A percentile compares a stretch with the other conserved stretches of the same genome.
These are phyloP conservation scores for Thuja plicata DNA, from an alignment of 83 land plant genomes.

Conservation along the genomic window DNA sequence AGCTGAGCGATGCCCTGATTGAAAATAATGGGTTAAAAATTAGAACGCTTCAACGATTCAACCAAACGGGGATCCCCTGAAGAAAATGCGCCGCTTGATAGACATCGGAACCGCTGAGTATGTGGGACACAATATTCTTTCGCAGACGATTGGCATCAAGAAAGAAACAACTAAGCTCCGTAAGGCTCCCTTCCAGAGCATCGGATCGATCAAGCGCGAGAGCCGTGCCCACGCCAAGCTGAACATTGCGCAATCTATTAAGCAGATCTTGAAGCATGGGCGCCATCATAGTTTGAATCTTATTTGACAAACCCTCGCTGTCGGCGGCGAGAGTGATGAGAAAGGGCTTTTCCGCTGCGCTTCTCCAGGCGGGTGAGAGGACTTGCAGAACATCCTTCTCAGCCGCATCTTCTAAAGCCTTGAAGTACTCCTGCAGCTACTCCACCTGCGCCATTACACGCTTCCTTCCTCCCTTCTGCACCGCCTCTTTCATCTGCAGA, in stretches of 20 bases:
- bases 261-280: conserved; percentile 36
- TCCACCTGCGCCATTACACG: conserved; percentile 31
- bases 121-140: conserved; percentile 31
- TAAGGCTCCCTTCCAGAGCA: conserved; percentile 8
- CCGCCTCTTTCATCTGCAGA: conserved; percentile 9
- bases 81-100: conserved; percentile 45
- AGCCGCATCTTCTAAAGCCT: conserved; percentile 54
- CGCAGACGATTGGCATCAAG: conserved; percentile 48
- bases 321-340: conserved; percentile 43
- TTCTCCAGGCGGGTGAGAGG: conserved; percentile 49
- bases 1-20: conserved; percentile 32
- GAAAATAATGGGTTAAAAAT: no score
- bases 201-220: not conserved
- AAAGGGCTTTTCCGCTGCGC: conserved; percentile 45
- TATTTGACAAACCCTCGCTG: not conserved
- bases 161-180: conserved; percentile 27
- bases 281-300: conserved; percentile 35
- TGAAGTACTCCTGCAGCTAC: conserved; percentile 35
- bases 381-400: conserved; percentile 32
- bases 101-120: conserved; percentile 19
- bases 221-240: conserved; percentile 8
- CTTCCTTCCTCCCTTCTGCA: conserved; percentile 6
- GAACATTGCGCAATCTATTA: conserved; percentile 21
- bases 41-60: not conserved
- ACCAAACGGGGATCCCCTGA: conserved; percentile 26